Base-by-base conservation (phyloP, 148 eudicot genomes). In the Agrostemma githago region DNA sequence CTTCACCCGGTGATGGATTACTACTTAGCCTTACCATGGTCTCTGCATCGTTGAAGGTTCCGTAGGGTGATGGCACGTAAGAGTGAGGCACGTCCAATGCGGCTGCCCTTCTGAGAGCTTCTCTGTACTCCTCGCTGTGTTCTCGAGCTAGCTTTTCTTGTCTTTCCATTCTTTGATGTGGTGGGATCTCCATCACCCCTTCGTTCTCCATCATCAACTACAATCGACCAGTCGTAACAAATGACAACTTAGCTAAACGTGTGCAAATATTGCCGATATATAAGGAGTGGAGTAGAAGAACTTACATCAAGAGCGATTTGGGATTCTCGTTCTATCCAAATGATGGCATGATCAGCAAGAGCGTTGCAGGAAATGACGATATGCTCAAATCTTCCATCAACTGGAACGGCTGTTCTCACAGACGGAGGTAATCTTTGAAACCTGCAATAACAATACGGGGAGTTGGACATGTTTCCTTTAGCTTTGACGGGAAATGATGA, bases 301-400 rank as follows among this genome's bases (percentile, higher is more conserved):
- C 89, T 93, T 87, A 93, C 98, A 77, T 89, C 82, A 51, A 89
- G 79, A 71, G 98, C 96, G 69, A 79, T 85, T 78, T 85, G 89
- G 38, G 96, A 90, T 85, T 93, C 98, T 81, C 86, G 77, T 76
- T 87, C 89, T 68, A 93, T 88, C 86, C 91, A 88, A 74, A 89
- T 78, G 78, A 93, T 93, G 11, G 83, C 88, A 78, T 93, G 98
- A 76, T 93, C 98, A 2, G 87, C 70, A 38, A 86, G 86, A 58
- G 85, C 76, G 75, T 93, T 90, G 83, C 92, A 93, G 10, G 98
- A 93, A 12, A 93, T 81, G 78, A 90, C 86, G 20, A 93, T 80
- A 80, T 93, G 93, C 86, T 93, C 98, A 75, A 93, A 93, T 81
- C 98, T 86, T 46, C 96, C 93, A 75, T 92, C 97, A 19, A 92